Evolutionary conservation across 2,329 filamentous ascomycete genomes (phyloP).

Genomic region (Xylariaceae sp.): DNA sequence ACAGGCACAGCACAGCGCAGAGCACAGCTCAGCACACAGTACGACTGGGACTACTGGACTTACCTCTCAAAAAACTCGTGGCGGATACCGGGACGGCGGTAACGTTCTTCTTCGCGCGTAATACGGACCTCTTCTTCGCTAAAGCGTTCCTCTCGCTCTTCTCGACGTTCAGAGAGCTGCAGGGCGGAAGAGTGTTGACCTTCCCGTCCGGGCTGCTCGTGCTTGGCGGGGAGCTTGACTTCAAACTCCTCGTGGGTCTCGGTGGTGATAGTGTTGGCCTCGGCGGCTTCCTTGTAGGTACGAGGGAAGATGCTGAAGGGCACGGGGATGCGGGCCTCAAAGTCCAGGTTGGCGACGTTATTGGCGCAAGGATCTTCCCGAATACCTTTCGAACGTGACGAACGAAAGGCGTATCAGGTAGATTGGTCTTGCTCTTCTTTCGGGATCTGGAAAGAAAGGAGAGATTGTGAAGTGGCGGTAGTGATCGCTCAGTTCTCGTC

Average conservation of each 20-base stretch:
- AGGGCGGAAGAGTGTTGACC: slow-evolving; percentile 78
- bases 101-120: slow-evolving; percentile 71
- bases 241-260: slow-evolving; percentile 83
- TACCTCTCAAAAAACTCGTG: slow-evolving; percentile 53
- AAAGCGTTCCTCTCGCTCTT: slow-evolving; percentile 52
- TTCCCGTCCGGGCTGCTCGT: slow-evolving; percentile 92
- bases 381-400: slow-evolving; percentile 38
- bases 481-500: slow-evolving; percentile 32
- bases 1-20: too few species aligned
- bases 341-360: slow-evolving; percentile 96
- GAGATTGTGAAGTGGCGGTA: slow-evolving; percentile 35
- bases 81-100: slow-evolving; percentile 65
- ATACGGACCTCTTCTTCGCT: slow-evolving; percentile 80
- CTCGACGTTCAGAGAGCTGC: slow-evolving; percentile 59
- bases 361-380: slow-evolving; percentile 41
- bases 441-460: slow-evolving; percentile 40
- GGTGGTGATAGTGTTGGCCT: slow-evolving; percentile 49
- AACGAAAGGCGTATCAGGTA: slow-evolving; percentile 60
- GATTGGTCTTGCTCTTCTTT: slow-evolving; percentile 61
- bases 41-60: background rate
- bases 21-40: background rate
- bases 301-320: slow-evolving; percentile 99
- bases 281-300: slow-evolving; percentile 71
- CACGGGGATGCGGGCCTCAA: slow-evolving; percentile 98
- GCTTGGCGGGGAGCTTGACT: slow-evolving; percentile 61